Evolutionary conservation across 495 filamentous ascomycete species (phyloP).

Genomic region (Oleoguttula mirabilis): DNA sequence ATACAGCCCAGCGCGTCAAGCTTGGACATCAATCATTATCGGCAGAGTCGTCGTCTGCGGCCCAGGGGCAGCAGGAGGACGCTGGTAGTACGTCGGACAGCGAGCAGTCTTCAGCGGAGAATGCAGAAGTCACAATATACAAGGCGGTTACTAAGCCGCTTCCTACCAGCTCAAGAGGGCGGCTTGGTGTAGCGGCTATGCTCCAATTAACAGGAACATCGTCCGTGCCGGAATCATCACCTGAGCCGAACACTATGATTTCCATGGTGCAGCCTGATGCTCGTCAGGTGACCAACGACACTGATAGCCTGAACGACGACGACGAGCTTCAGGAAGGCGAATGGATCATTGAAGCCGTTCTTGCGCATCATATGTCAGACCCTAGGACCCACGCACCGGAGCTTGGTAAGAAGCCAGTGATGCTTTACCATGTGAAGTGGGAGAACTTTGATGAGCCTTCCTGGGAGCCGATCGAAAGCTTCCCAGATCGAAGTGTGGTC

Average conservation of each 20-base stretch:
- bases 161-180: no score
- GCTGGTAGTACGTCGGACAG: not conserved
- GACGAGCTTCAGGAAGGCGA: constrained; percentile 7
- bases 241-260: not conserved
- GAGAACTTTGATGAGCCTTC: constrained; percentile 11
- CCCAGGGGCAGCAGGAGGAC: not conserved
- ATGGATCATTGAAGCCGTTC: constrained; percentile 9
- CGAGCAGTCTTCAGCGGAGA: not conserved
- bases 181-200: no score
- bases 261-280: constrained; percentile 1
- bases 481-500: constrained; percentile 7
- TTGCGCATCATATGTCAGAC: constrained; percentile 14
- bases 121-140: not conserved
- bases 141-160: not conserved
- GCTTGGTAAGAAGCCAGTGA: constrained; percentile 9
- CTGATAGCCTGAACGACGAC: not conserved
- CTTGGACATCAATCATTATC: constrained; percentile 1
- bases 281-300: not conserved
- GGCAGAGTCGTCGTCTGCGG: not conserved
- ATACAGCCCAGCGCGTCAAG: constrained; percentile 5
- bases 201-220: no score
- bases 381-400: constrained; percentile 12
- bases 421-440: constrained; percentile 18
- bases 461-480: constrained; percentile 13
- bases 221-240: not conserved